Conservation (phyloP, 2,329 filamentous ascomycete species). For the Colletotrichum musae region DNA sequence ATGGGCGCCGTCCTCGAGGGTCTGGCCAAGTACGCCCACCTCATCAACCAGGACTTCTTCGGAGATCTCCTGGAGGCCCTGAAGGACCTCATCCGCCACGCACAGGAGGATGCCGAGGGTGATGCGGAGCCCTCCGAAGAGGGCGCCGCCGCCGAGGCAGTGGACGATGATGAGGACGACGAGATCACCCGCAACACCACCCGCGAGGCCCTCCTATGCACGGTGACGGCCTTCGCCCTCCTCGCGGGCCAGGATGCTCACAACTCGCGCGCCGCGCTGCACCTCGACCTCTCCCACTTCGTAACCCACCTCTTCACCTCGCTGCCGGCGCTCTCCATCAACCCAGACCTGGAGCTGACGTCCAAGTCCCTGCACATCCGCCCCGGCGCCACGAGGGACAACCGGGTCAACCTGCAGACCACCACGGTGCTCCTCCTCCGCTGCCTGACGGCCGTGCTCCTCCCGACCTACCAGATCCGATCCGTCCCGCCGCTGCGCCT, state of each 20-base stretch:
- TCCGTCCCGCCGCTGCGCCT: constrained; percentile 85
- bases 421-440: constrained; percentile 93
- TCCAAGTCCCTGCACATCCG: constrained; percentile 78
- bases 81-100: constrained; percentile 89
- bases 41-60: constrained; percentile 99
- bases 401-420: constrained; percentile 88
- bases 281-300: constrained; percentile 96
- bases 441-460: constrained; percentile 84
- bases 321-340: constrained; percentile 82
- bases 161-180: constrained; percentile 63
- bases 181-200: constrained; percentile 77
- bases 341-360: constrained; percentile 89
- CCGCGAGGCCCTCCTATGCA: constrained; percentile 92
- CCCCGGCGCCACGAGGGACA: constrained; percentile 55
- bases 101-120: constrained; percentile 67
- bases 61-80: constrained; percentile 94
- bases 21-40: constrained; percentile 90
- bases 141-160: constrained; percentile 55
- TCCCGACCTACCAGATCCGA: constrained; percentile 81
- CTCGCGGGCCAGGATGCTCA: constrained; percentile 93
- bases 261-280: constrained; percentile 84
- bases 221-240: constrained; percentile 96
- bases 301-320: constrained; percentile 93
- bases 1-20: constrained; percentile 99
- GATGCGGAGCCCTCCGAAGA: constrained; percentile 56